Base-by-base conservation (phyloP, 768 basidiomycete species). In the Rhodosporidiobolus odoratus region DNA sequence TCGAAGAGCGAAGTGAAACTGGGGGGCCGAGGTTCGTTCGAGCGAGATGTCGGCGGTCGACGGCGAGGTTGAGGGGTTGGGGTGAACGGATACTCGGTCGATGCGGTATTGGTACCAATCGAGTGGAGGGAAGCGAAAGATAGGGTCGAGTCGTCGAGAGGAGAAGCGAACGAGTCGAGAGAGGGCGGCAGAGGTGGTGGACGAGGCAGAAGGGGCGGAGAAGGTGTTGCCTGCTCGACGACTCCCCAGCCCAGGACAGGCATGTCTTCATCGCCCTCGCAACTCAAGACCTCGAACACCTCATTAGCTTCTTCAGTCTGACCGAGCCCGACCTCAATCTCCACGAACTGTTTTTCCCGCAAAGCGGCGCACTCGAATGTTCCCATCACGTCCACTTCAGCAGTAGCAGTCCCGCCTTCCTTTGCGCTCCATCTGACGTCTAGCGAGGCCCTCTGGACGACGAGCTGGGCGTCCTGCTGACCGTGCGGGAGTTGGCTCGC, bases 301-400 rank as follows among this genome's bases (percentile, higher is more conserved):
- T 37, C 38, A 12, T 34, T 21, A 7, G n/a, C 23, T 8, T 52
- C 38, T n/a, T n/a, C n/a, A n/a, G n/a, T n/a, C 21, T 27, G 30
- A 32, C 23, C 41, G 1, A 23, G 16, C 30, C 52, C 63, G 38
- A 72, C 47, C n/a, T 23, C 35, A 6, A 68, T 2, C 38, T 68
- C 66, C 43, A 72, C n/a, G 62, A 58, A 62, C 32, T 60, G 58
- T 54, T 68, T 72, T 38, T 72, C 71, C 41, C 58, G 9, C 54
- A 72, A 30, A 0, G 62, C 66, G 0, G 37, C 27, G 34, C 35
- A 57, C 59, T 68, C 66, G 37, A 56, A 52, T 23, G 21, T 23
- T n/a, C 43, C 71, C 15, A 27, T 5, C 3, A 65, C 59, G 15
- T 58, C 35, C 8, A 72, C 47, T 6, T 35, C 47, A 8, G 45